phyloP scores from a whole-genome alignment of 163 green algal genomes.

The Scenedesmus sp. region DNA sequence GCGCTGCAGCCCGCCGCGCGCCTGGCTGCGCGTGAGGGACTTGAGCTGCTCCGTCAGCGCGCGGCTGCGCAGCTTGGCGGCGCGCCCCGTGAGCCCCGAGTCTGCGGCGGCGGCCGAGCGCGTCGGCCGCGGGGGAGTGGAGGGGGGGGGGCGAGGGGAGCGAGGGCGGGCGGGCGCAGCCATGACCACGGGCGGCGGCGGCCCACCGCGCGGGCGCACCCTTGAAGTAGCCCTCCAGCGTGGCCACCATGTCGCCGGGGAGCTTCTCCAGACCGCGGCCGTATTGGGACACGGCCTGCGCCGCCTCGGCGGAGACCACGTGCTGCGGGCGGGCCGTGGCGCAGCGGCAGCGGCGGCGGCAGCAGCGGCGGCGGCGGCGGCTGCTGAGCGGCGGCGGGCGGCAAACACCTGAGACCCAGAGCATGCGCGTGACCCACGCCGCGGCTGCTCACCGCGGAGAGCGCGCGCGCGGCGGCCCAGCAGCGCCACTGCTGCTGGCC shows the following conservation, averaged over 20 bases:
- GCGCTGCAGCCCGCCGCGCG: slow-evolving; percentile 18
- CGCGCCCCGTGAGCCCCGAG: slow-evolving; percentile 19
- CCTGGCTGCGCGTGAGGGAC: slow-evolving; percentile 13
- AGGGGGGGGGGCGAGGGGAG: too few relatives aligned
- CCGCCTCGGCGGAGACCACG: slow-evolving; percentile 34
- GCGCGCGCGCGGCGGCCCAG: not conserved
- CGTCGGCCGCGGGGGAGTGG: too few relatives aligned
- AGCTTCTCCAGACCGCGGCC: slow-evolving; percentile 21
- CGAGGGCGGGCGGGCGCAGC: not conserved
- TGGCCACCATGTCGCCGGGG: slow-evolving; percentile 19
- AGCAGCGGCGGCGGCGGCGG: not conserved
- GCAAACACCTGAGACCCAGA: too few relatives aligned
- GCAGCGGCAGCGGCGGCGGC: not conserved
- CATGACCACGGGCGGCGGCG: too few relatives aligned
- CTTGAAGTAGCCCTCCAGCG: slow-evolving; percentile 37
- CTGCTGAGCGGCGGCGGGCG: too few relatives aligned
- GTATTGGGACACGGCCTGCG: slow-evolving; percentile 26
- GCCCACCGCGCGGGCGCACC: too few relatives aligned
- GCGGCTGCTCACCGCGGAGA: not conserved
- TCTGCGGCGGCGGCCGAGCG: slow-evolving; percentile 7
- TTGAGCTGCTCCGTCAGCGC: slow-evolving; percentile 41
- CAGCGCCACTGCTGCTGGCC: not conserved
- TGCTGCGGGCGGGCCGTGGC: slow-evolving; percentile 10
- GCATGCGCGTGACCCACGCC: too few relatives aligned
- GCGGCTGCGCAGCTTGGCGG: slow-evolving; percentile 8